Evolutionary conservation across 192 early-diverging fungal species (phyloP), one percentile per base, ranked within the genome.

Genomic region (Coemansia sp.): DNA sequence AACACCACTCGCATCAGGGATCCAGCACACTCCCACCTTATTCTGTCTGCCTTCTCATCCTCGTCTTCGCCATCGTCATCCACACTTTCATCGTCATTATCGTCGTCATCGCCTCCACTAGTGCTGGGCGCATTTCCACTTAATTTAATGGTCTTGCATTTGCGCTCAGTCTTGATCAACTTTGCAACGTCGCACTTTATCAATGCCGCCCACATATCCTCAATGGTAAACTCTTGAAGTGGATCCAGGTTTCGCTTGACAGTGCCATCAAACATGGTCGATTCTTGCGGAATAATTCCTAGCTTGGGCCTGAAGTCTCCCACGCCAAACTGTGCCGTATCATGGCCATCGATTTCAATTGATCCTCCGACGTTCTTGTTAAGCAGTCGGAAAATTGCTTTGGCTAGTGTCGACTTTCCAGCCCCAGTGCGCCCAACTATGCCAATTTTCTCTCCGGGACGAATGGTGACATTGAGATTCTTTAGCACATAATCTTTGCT

Each of bases 371-470:
- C 38, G 0, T 66, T 41, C 20, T 22, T 82, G 60, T 89, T 87
- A 27, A 87, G 77, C 10, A 93, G 66, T n/a, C 93, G 85, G 68
- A 94, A 92, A 7, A 92, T 70, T 0, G 89, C 70, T 6, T 73
- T 75, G 20, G 90, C 79, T 62, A 93, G 77, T 32, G 83, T 85
- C 29, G 74, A 74, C 49, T 91, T 92, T 17, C 90, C 89, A 10
- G 90, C 90, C 6, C 93, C 93, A 6, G 92, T 92, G 4, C 94
- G 81, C 15, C 94, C 94, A 31, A 95, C 87, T 15, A 88, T 83
- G 24, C 87, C 87, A 46, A 88, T 70, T 43, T 87, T 87, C 51
- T 87, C 86, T 3, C 88, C 89, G 0, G 86, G 79, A 6, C 79
- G 80, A 51, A 94, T 83, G 10, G 72, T 47, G 14, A 91, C 39